These are phyloP conservation scores for Annulohypoxylon truncatum DNA, from an alignment of 2,329 filamentous ascomycete genomes.

Conservation along the genomic window DNA sequence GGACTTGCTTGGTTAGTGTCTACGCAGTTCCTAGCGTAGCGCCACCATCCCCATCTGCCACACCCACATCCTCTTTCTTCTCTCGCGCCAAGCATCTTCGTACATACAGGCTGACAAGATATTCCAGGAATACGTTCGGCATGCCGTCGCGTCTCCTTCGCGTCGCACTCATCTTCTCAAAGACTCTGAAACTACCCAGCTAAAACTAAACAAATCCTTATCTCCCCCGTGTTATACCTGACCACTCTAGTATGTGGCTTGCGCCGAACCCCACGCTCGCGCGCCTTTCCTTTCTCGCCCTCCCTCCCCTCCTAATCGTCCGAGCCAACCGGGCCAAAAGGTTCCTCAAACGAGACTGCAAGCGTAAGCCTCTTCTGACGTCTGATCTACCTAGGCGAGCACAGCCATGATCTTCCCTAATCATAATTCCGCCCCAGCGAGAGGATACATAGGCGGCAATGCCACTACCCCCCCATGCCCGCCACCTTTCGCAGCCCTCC, in stretches of 20 bases:
- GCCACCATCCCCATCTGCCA: constrained; percentile 12
- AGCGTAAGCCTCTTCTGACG: constrained; percentile 41
- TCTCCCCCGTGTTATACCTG: constrained; percentile 42
- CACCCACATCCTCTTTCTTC: background rate
- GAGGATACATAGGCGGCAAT: constrained; percentile 31
- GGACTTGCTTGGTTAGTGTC: constrained; percentile 22
- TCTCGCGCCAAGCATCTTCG: background rate
- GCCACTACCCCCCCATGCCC: constrained; percentile 35
- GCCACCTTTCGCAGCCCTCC: constrained; percentile 34
- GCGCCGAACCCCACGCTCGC: constrained; percentile 39
- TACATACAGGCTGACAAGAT: constrained; percentile 25
- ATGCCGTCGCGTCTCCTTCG: constrained; percentile 46
- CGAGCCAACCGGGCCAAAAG: constrained; percentile 40
- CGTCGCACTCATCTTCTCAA: constrained; percentile 31
- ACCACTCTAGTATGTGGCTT: constrained; percentile 41
- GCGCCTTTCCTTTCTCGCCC: background rate
- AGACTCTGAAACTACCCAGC: background rate
- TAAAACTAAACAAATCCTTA: constrained; percentile 35
- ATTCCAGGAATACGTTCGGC: constrained; percentile 42
- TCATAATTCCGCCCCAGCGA: constrained; percentile 4
- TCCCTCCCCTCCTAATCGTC: constrained; percentile 12
- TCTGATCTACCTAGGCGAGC: constrained; percentile 13
- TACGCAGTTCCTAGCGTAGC: constrained; percentile 11
- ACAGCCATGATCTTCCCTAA: constrained; percentile 38
- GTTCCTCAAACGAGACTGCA: constrained; percentile 25